Base-by-base conservation (phyloP, 345 rosid genomes). In the Lenwebbia sp. region DNA sequence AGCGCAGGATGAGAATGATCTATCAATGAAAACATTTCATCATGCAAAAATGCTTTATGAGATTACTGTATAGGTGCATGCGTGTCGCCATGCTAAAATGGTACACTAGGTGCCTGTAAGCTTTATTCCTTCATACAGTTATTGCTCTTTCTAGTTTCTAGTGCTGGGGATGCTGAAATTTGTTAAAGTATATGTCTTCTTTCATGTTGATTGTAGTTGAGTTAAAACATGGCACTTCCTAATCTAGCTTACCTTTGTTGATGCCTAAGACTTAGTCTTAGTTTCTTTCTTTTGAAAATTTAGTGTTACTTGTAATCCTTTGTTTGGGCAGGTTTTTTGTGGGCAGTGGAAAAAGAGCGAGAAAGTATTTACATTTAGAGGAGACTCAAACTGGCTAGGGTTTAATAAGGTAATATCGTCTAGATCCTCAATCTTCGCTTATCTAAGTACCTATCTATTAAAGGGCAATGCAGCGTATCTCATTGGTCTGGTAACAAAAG, bases 331-430 rank as follows among this genome's bases (percentile, higher is more conserved):
- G 97, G 95, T 92, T 82, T 89, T 92, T 55, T 93, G 97, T 89
- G 94, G 93, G 55, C 89, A 92, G 53, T 92, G 95, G 95, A 86
- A 75, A 84, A 85, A 89, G 85, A 89, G 81, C 81, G 82, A 84
- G 21, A 91, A 89, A 89, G 89, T 85, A 78, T 93, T 93, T 84
- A 89, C 95, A 40, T 94, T 93, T 85, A 90, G 95, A 88, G 97
- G 96, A 62, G 96, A 94, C 83, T 92, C 96, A 83, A 94, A 93
- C 87, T 94, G 94, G 96, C 95, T 94, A 57, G 97, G 96, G 21
- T 92, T 93, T 87, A 86, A 91, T 83, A 94, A 93, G 97, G 95
- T 92, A 92, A 74, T 49, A 5, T 55, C 33, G 60, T 84, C 81
- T 83, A 13, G 33, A 86, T 25, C 51, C 78, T 44, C 23, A 15